Conservation (phyloP, 768 basidiomycete genomes). For the Auriscalpium vulgare region DNA sequence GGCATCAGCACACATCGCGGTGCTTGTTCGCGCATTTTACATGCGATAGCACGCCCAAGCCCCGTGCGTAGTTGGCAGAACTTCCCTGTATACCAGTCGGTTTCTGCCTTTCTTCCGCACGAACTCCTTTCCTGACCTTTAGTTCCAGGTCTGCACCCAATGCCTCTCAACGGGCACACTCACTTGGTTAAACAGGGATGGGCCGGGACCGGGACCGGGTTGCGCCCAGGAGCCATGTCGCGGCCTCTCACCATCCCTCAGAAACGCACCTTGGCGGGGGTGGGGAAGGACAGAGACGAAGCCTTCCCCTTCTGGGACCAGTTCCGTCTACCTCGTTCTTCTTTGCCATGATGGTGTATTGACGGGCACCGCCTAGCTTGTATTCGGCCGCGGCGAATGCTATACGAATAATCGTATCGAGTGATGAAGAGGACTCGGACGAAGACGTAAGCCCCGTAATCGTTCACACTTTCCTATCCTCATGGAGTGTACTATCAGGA, state of each 20-base stretch:
- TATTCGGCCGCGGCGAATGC: slow-evolving; percentile 78
- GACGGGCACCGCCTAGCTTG: slow-evolving; percentile 35
- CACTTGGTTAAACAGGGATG: slow-evolving; percentile 81
- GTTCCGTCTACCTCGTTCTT: slow-evolving; percentile 28
- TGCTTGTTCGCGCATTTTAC: no score
- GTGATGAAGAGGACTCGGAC: slow-evolving; percentile 31
- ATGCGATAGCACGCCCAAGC: no score
- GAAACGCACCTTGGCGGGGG: slow-evolving; percentile 78
- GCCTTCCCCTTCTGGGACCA: slow-evolving; percentile 99
- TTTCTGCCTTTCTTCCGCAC: no score
- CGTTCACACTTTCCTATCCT: no score
- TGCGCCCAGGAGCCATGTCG: slow-evolving; percentile 74
- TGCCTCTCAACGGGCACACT: slow-evolving; percentile 66
- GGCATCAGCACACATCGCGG: neutral
- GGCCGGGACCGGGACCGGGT: slow-evolving; percentile 77
- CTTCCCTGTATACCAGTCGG: neutral
- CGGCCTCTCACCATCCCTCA: slow-evolving; percentile 72
- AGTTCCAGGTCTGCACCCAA: slow-evolving; percentile 15
- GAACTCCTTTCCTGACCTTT: no score
- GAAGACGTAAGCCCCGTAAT: no score
- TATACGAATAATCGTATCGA: slow-evolving; percentile 62
- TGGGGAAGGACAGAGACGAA: slow-evolving; percentile 92
- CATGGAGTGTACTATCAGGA: neutral
- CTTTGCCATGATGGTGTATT: no score
- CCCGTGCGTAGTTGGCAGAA: neutral